A percentile compares a stretch with the other conserved stretches of the same genome.
phyloP scores from a whole-genome alignment of 257 asterid species.

The Solanum virginianum region DNA sequence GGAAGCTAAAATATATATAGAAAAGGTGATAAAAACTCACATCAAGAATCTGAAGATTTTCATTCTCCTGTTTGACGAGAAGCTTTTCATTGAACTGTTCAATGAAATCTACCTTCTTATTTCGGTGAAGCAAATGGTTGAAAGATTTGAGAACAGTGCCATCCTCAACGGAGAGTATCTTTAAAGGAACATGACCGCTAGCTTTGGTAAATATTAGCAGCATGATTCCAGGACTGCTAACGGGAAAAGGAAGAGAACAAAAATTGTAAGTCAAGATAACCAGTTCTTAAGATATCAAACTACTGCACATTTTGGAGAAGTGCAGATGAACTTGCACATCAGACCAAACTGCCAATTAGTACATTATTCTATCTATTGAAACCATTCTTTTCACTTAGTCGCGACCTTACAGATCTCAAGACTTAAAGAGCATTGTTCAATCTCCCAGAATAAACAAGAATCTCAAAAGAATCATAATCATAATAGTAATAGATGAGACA shows the following conservation, averaged over 20 bases:
- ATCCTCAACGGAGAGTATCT: constrained; percentile 90
- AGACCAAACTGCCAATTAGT: not conserved
- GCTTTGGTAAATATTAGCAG: constrained; percentile 61
- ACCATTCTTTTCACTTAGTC: not conserved
- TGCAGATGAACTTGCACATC: not conserved
- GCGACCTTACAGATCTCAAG: not conserved
- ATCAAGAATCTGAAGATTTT: constrained; percentile 20
- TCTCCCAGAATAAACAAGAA: not conserved
- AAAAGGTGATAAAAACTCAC: not conserved
- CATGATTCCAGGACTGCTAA: constrained; percentile 90
- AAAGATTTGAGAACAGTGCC: constrained; percentile 58
- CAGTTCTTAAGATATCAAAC: not conserved
- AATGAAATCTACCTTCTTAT: constrained; percentile 18
- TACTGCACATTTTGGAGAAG: not conserved
- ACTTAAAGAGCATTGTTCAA: not conserved
- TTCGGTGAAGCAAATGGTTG: constrained; percentile 14
- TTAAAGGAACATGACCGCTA: constrained; percentile 65
- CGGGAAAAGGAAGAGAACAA: not conserved
- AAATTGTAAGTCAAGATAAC: not conserved
- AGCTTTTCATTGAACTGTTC: constrained; percentile 73
- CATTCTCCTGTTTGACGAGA: constrained; percentile 42
- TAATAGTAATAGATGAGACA: not conserved
- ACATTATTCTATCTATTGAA: not conserved
- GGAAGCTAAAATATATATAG: not conserved
- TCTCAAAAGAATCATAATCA: not conserved